Evolutionary conservation across 208 protist genomes (phyloP), one percentile per base, ranked within the genome.

Genomic region (Wallacemonas rigidus): DNA sequence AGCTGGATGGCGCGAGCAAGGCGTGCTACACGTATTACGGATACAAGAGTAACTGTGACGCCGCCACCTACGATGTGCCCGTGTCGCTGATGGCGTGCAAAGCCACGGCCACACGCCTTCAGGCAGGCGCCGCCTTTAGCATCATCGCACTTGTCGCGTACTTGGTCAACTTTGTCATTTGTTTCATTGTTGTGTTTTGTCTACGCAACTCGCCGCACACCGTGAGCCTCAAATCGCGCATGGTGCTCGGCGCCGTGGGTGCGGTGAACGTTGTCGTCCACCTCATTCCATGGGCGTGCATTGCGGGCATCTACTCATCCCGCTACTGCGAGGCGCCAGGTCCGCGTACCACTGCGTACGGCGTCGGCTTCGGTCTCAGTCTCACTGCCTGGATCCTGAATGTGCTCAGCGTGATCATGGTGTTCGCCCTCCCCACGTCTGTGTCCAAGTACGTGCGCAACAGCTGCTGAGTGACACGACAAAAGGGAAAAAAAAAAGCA

Each of bases 11-110:
- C 4, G 38, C 60, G 8, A 50, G 64, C 60, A 71, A 70, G 36
- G 56, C 41, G 8, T 95, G 90, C 74, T 87, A 87, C 69, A 92
- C 90, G 5, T 92, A 85, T 74, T 95, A 87, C 81, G 90, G 90
- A 11, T 92, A 80, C 74, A 95, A 95, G 67, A 12, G 54, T 2
- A 68, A 95, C 75, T 95, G 90, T 68, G 85, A 91, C 45, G 45
- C 61, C 45, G 40, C 43, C 38, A 65, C 51, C 17, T 95, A 92
- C 69, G 81, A 69, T 2, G 43, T 60, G 40, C 75, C 71, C 2
- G 82, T 80, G 14, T 72, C 64, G 6, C 40, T 92, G 48, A 75
- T 87, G 45, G 17, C 62, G 15, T 90, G 82, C 73, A 26, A 39
- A 7, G 51, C 5, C 8, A 76, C 78, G 12, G 68, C 71, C 38